Base-by-base conservation (phyloP, 1,139 yeast genomes). In the Meyerozyma guilliermondii region DNA sequence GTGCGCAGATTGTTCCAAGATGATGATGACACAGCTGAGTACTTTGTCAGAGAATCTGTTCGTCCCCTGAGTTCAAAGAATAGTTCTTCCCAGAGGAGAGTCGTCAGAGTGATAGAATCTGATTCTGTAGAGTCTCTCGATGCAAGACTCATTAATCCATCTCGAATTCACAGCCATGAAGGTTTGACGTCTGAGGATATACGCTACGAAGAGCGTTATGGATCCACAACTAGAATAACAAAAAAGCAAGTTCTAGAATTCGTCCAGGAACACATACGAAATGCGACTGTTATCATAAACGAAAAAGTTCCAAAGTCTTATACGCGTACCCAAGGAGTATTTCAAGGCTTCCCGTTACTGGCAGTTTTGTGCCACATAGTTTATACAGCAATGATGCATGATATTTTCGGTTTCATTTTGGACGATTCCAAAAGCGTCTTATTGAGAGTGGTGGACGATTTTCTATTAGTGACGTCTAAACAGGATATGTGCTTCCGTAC, bases 271-370 rank as follows among this genome's bases (percentile, higher is more conserved):
- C 71, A 64, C 18, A 56, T 67, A 9, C 54, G 53, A 38, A 58
- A 60, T 17, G 54, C 69, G 3, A 51, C 52, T 3, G 44, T 43
- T 5, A 43, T 50, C 22, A 38, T 48, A 8, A 46, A 49, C 41
- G 46, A 49, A 43, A 42, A 39, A 22, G 40, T 33, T 2, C 23
- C 44, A 29, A 47, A 40, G 17, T 43, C 53, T 7, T 69, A 50
- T 47, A 59, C 61, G 23, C 68, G 95, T 45, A 74, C 63, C 34
- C 62, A 68, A 9, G 98, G 98, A 0, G 74, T 92, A 0, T 92
- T 86, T 42, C 98, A 92, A 62, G 98, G 98, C 0, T 80, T 88
- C 7, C 80, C 84, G 1, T 62, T 91, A 13, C 94, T 96, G 50
- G 76, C 87, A 1, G 66, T 81, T 2, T 68, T 92, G 31, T 89